Evolutionary conservation across 345 rosid genomes (phyloP).

Genomic region (Eucalyptus polybractea): DNA sequence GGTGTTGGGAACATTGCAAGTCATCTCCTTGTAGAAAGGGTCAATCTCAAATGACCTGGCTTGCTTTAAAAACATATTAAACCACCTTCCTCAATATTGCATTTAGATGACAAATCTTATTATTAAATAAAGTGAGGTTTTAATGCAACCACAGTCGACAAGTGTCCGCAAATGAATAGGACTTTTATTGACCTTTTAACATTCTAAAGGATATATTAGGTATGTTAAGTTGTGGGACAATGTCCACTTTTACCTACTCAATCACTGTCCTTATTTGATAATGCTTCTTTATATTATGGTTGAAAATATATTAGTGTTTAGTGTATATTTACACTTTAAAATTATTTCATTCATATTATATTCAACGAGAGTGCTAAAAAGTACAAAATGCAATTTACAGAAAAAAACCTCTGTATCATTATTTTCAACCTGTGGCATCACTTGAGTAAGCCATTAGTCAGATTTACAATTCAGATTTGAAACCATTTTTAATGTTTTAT

Average conservation of each 20-base stretch:
- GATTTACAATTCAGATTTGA: neutral
- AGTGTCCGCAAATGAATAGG: neutral
- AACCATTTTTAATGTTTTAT: neutral
- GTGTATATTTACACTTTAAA: neutral
- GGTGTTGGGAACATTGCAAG: neutral
- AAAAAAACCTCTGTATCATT: neutral
- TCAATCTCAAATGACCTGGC: neutral
- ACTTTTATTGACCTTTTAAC: neutral
- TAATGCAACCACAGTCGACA: neutral
- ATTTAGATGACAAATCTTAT: neutral
- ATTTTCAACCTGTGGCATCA: neutral
- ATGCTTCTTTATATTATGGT: neutral
- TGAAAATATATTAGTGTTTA: neutral
- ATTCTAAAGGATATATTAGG: neutral
- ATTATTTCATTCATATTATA: neutral
- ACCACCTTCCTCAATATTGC: neutral
- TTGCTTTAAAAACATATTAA: neutral
- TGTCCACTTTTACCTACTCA: neutral
- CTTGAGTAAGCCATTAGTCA: neutral
- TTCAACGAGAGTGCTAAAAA: neutral
- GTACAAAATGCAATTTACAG: neutral
- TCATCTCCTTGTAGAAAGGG: neutral
- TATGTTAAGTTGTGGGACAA: neutral
- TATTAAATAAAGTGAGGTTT: neutral
- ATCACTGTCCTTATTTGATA: neutral